A percentile compares a stretch with the other conserved stretches of the same genome.
Evolutionary conservation across 139 green algal species (phyloP).

Genomic region (Edaphochlamys debaryana): DNA sequence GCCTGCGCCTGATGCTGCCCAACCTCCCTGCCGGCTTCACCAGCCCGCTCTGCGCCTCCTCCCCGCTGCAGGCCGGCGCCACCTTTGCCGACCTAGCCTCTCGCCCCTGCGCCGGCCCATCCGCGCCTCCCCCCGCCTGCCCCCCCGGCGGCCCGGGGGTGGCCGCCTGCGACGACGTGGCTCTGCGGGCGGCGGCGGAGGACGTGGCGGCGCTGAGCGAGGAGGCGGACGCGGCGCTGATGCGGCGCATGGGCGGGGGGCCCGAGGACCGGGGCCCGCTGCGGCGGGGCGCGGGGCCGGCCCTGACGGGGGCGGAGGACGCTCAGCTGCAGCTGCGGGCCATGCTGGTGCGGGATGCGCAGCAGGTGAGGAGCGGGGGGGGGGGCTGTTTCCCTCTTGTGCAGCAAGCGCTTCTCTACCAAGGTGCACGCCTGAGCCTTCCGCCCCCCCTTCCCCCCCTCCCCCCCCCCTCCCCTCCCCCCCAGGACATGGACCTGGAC

Average conservation of each 20-base stretch:
- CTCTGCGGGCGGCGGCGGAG: neutral
- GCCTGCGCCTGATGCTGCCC: too few relatives aligned
- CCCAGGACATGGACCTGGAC: constrained; percentile 26
- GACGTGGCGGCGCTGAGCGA: neutral
- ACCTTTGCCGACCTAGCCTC: neutral
- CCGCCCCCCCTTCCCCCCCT: too few relatives aligned
- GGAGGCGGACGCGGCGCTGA: constrained; percentile 12
- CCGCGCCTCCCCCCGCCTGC: neutral
- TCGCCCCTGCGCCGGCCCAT: neutral
- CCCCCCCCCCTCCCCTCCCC: too few relatives aligned
- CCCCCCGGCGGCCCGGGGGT: too few relatives aligned
- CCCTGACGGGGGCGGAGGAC: neutral
- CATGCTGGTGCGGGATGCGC: neutral
- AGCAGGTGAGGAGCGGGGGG: neutral
- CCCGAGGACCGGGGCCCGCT: neutral
- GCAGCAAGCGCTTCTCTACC: too few relatives aligned
- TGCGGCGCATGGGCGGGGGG: neutral
- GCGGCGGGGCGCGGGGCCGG: too few relatives aligned
- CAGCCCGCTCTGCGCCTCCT: too few relatives aligned
- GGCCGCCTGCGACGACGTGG: constrained; percentile 23
- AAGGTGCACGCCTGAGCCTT: too few relatives aligned
- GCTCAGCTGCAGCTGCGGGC: neutral
- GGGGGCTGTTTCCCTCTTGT: neutral
- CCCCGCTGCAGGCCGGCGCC: too few relatives aligned
- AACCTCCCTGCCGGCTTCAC: too few relatives aligned